Evolutionary conservation across 257 asterid species (phyloP).

Genomic region (Solanum habrochaites): DNA sequence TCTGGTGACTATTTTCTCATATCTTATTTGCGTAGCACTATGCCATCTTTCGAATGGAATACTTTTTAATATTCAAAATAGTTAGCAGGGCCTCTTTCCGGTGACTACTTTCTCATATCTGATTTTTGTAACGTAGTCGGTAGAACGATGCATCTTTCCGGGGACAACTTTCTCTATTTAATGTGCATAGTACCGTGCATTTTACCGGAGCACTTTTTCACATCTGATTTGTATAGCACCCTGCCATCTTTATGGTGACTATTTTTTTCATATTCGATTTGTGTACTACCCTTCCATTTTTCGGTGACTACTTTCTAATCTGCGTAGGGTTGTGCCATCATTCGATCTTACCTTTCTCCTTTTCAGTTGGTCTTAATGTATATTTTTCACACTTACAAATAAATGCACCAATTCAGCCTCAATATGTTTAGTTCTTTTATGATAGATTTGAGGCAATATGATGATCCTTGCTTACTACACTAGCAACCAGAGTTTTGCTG

Average conservation of each 20-base stretch:
- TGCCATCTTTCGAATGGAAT: too few relatives aligned
- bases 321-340: neutral
- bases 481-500: neutral
- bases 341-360: neutral
- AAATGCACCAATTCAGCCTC: neutral
- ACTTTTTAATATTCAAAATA: too few relatives aligned
- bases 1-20: too few relatives aligned
- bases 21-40: too few relatives aligned
- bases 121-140: neutral
- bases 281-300: neutral
- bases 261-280: too few relatives aligned
- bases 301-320: neutral
- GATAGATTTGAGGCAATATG: neutral
- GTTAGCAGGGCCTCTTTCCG: too few relatives aligned
- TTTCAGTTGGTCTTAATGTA: neutral
- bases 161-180: too few relatives aligned
- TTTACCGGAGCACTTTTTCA: too few relatives aligned
- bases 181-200: too few relatives aligned
- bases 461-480: neutral
- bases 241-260: neutral
- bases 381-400: neutral
- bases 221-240: too few relatives aligned
- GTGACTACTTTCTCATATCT: neutral
- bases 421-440: neutral
- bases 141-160: too few relatives aligned